Base-by-base conservation (phyloP, 768 basidiomycete genomes). In the Kwoniella dejecticola region DNA sequence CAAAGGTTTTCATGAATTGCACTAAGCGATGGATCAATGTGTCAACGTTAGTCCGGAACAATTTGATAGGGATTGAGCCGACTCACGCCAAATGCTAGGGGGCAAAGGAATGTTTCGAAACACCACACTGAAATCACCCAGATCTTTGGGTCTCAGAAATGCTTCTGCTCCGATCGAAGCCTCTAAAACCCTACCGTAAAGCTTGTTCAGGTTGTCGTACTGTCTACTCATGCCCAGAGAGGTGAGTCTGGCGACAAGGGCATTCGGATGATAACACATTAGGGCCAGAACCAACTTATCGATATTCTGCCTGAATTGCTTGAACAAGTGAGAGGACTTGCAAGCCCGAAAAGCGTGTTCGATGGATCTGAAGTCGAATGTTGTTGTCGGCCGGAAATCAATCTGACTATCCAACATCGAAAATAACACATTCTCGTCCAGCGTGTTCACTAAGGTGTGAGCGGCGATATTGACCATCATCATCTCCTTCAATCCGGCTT, bases 11-110 rank as follows among this genome's bases (percentile, higher is more conserved):
- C 44, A 64, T 46, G 30, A 64, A 64, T 30, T 42, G 15, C n/a
- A 41, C 63, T 64, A 42, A 23, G 26, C 38, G 23, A 11, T 12
- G 36, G 17, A 63, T 50, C 46, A 55, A 55, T 30, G 40, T 10
- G 3, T 15, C n/a, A 31, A 19, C 17, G 19, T n/a, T 13, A n/a
- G n/a, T n/a, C n/a, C n/a, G n/a, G n/a, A n/a, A n/a, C n/a, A 30
- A 30, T 4, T 1, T 19, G 23, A 46, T 38, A 21, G 10, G 19
- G n/a, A 26, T 36, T 45, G 17, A 30, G 8, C 15, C 33, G 7
- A 63, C 62, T 52, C 24, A 64, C 63, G 19, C 63, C 57, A 64
- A 7, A 64, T 48, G 21, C 40, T 50, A 13, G 52, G 52, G 2
- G 63, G 49, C 2, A 64, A 27, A 10, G 63, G 63, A n/a, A 64